These are phyloP conservation scores for Cicer bijugum DNA, from an alignment of 306 rosid species.

Conservation along the genomic window DNA sequence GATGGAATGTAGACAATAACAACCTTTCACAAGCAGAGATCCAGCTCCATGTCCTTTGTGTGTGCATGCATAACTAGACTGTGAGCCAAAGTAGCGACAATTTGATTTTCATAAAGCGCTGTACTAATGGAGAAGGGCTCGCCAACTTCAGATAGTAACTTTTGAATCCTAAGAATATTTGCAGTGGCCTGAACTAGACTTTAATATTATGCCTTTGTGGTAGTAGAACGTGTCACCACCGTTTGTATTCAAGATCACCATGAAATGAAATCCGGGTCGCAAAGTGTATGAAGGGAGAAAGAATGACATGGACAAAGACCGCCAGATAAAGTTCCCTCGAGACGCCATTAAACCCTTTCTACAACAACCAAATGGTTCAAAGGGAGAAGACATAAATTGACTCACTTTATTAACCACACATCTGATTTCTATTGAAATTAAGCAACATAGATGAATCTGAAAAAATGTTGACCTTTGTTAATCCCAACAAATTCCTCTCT, in stretches of 20 bases:
- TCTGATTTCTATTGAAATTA: not conserved
- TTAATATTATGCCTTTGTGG: no score
- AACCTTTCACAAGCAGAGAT: not conserved
- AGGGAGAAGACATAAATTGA: no score
- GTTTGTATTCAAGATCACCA: no score
- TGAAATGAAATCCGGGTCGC: no score
- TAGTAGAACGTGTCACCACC: no score
- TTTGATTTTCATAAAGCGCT: conserved; percentile 7
- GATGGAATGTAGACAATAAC: not conserved
- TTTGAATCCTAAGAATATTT: conserved; percentile 3
- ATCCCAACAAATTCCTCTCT: not conserved
- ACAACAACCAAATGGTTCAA: no score
- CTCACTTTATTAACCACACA: no score
- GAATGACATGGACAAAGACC: no score
- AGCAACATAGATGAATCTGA: not conserved
- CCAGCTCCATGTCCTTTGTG: not conserved
- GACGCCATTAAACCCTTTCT: no score
- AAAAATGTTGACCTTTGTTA: not conserved
- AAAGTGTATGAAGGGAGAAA: no score
- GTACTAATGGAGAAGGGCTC: not conserved
- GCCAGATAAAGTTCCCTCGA: no score
- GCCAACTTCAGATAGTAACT: not conserved
- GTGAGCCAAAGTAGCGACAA: not conserved
- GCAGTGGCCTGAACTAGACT: no score
- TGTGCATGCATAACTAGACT: not conserved